Conservation (phyloP, 2,329 filamentous ascomycete genomes). For the Cyphellophora europaea region DNA sequence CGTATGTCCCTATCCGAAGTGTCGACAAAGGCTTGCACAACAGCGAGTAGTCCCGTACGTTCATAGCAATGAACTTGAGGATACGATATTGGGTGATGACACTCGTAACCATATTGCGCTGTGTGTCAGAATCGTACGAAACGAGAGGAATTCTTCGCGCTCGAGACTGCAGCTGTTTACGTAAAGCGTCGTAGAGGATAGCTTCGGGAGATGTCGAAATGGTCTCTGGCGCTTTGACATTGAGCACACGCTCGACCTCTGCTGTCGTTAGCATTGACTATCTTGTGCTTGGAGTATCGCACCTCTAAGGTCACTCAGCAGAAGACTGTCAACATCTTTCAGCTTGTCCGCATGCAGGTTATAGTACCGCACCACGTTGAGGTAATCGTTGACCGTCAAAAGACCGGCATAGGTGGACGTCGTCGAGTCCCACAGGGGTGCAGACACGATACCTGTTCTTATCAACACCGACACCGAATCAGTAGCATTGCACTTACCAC, state of each 20-base stretch:
- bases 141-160: constrained; percentile 89
- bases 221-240: constrained; percentile 83
- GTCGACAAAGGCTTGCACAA: constrained; percentile 81
- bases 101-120: constrained; percentile 84
- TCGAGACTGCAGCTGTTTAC: constrained; percentile 85
- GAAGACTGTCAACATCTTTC: constrained; percentile 84
- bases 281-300: constrained; percentile 21
- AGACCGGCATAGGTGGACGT: constrained; percentile 89
- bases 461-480: constrained; percentile 5
- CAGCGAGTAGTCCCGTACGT: constrained; percentile 78
- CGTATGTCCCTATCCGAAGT: constrained; percentile 76
- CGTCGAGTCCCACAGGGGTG: constrained; percentile 91
- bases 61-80: constrained; percentile 96
- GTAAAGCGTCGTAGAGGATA: constrained; percentile 90
- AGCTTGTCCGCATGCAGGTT: constrained; percentile 92
- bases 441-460: constrained; percentile 80
- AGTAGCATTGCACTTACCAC: constrained; percentile 50
- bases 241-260: constrained; percentile 95
- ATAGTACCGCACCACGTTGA: constrained; percentile 98
- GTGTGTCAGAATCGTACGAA: constrained; percentile 88
- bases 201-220: constrained; percentile 87
- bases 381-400: constrained; percentile 91
- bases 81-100: constrained; percentile 98
- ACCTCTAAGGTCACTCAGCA: constrained; percentile 86
- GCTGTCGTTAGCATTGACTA: constrained; percentile 14